Base-by-base conservation (phyloP, 306 rosid species). In the Adenanthera pavonina region DNA sequence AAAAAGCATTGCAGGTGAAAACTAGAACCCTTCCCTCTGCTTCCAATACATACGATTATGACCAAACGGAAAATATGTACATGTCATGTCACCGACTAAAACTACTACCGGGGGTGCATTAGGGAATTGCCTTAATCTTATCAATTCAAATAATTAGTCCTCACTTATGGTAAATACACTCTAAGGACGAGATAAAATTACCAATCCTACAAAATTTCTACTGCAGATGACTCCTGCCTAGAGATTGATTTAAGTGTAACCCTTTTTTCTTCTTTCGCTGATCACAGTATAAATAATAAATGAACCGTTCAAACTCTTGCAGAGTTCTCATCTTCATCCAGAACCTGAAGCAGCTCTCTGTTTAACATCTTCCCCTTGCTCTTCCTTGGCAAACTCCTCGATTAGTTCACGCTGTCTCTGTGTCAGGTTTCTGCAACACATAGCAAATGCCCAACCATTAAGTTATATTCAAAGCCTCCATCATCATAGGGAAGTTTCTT, bases 361-460 rank as follows among this genome's bases (percentile, higher is more conserved):
- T 72, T 81, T 88, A 61, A 85, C 88, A 35, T 17, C 82, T 66
- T 90, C 92, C 76, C 88, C 92, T 78, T 82, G 93, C 81, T 86
- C 96, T 88, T 89, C 93, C 87, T 95, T 95, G 35, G 87, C 89
- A 75, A 92, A 93, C 86, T 93, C 99, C 80, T 95, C 97, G 0
- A 95, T 95, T 62, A 95, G 74, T 85, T 93, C 88, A 0, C 91
- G 90, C 75, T 93, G 98, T 81, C 97, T 91, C 47, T 83, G 87
- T 46, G 98, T 93, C 68, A 93, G 89, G 69, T 81, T 91, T 85
- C 97, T 95, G 89, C 76, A 81, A 60, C 16, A 64, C 0, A 79
- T 78, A 38, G 40, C 40, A 76, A 43, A 38, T 51, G 20, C 36
- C 34, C 48, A 38, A 33, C 79, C 54, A 74, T 73, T 25, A 25